Conservation (phyloP, 2,329 filamentous ascomycete species). For the Aspergillus nomiae region DNA sequence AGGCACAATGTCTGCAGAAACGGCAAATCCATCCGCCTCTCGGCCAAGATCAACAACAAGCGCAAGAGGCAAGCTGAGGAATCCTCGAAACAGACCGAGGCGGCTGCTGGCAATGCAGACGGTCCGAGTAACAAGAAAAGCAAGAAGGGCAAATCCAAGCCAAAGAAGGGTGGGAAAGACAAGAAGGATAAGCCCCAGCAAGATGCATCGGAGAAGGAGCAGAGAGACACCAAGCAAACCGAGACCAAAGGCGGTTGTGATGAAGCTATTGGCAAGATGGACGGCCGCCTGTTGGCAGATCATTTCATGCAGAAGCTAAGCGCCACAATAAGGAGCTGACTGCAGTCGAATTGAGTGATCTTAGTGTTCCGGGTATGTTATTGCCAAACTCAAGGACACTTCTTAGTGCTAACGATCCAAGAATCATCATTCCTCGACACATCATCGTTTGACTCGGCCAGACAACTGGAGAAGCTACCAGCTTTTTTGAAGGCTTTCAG, state of each 20-base stretch:
- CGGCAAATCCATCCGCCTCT: constrained; percentile 26
- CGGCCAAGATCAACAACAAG: constrained; percentile 41
- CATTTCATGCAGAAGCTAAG: constrained; percentile 78
- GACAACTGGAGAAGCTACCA: constrained; percentile 73
- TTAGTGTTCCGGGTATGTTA: constrained; percentile 71
- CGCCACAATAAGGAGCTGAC: constrained; percentile 81
- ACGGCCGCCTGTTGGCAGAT: constrained; percentile 79
- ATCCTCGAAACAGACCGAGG: constrained; percentile 28
- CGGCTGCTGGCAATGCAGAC: constrained; percentile 25
- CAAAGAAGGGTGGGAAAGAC: constrained; percentile 51
- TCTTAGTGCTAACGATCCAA: constrained; percentile 38
- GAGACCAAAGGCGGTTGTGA: constrained; percentile 77
- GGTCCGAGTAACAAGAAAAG: constrained; percentile 37
- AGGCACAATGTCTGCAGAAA: constrained; percentile 21
- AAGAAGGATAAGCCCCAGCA: constrained; percentile 28
- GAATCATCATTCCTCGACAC: constrained; percentile 78
- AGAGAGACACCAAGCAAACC: constrained; percentile 30
- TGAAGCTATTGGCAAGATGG: constrained; percentile 77
- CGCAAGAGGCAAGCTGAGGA: constrained; percentile 43
- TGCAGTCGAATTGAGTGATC: constrained; percentile 78
- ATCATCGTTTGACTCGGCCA: constrained; percentile 67
- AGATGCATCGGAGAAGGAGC: constrained; percentile 27
- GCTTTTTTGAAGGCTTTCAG: constrained; percentile 69
- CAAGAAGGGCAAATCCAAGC: constrained; percentile 34
- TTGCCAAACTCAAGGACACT: background rate